phyloP scores from a whole-genome alignment of 441 rosid species.

The Syzygium malaccense region DNA sequence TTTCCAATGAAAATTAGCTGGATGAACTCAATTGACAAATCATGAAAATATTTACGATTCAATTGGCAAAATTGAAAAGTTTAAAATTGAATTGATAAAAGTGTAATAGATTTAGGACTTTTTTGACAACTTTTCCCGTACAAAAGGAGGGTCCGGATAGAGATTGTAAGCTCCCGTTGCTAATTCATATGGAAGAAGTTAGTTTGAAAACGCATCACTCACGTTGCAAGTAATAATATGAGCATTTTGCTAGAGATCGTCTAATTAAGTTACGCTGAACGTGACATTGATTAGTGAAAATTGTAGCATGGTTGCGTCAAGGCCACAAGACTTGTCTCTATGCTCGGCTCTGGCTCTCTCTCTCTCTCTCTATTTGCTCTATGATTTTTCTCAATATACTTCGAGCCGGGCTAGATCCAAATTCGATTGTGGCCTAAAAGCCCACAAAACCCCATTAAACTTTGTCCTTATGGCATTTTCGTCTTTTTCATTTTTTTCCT shows the following conservation, averaged over 20 bases:
- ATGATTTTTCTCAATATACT: background rate
- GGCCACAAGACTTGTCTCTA: too few species aligned
- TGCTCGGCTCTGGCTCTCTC: too few species aligned
- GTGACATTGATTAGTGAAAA: background rate
- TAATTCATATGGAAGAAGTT: background rate
- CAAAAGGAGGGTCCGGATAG: background rate
- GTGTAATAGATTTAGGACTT: too few species aligned
- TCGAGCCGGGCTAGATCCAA: background rate
- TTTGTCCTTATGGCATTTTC: too few species aligned
- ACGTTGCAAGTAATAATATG: background rate
- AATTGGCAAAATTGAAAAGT: too few species aligned
- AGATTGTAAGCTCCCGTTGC: background rate
- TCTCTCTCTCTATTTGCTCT: background rate
- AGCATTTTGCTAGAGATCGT: background rate
- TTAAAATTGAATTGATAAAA: too few species aligned
- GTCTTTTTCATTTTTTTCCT: too few species aligned
- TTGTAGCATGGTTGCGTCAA: too few species aligned
- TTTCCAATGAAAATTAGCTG: fast-evolving
- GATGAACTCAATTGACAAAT: too few species aligned
- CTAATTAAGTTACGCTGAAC: background rate
- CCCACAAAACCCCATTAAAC: background rate
- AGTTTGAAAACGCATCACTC: background rate
- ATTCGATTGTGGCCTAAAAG: background rate
- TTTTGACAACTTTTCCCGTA: fast-evolving
- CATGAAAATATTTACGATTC: fast-evolving